phyloP scores from a whole-genome alignment of 2,329 filamentous ascomycete species.

The Stachybotrys chartarum region DNA sequence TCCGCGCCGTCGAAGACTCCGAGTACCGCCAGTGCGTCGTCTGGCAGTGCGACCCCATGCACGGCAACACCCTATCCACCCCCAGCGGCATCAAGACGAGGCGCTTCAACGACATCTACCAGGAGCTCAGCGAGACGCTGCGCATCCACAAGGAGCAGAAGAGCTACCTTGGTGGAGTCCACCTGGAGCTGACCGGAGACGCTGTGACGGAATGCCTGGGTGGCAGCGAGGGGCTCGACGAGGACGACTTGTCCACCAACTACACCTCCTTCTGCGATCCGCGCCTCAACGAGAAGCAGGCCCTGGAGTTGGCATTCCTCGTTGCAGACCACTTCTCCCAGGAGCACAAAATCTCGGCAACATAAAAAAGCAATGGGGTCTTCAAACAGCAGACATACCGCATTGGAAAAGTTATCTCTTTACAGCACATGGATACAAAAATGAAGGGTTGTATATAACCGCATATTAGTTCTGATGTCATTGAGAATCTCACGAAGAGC shows the following conservation, averaged over 20 bases:
- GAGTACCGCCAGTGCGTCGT: conserved; percentile 64
- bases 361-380: not conserved
- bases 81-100: conserved; percentile 82
- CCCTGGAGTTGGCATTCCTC: conserved; percentile 87
- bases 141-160: conserved; percentile 76
- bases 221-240: conserved; percentile 77
- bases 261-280: conserved; percentile 98
- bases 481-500: not conserved
- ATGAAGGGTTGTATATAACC: not conserved
- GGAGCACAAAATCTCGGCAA: conserved; percentile 14
- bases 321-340: conserved; percentile 71
- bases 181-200: conserved; percentile 92
- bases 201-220: conserved; percentile 94
- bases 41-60: conserved; percentile 99
- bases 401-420: too few species aligned
- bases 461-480: not conserved
- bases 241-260: conserved; percentile 81
- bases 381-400: too few species aligned
- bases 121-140: conserved; percentile 76
- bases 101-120: conserved; percentile 82
- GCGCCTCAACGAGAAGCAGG: conserved; percentile 93
- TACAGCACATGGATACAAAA: too few species aligned
- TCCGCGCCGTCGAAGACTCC: conserved; percentile 77
- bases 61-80: conserved; percentile 70
- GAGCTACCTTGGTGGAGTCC: conserved; percentile 87